Conservation (phyloP, 495 filamentous ascomycete genomes). For the Bryoglossum gracile region DNA sequence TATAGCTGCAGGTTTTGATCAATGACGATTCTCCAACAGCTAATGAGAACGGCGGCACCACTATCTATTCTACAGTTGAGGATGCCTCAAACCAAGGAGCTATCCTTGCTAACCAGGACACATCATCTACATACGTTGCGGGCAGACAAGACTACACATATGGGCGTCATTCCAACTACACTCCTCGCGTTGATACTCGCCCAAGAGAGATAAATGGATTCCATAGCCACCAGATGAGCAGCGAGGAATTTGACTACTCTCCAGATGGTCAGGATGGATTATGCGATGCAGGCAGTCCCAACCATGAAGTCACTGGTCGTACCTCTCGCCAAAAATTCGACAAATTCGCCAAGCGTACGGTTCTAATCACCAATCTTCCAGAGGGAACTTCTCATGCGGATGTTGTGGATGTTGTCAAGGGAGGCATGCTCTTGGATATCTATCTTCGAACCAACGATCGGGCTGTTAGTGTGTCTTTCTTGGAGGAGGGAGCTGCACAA, state of each 20-base stretch:
- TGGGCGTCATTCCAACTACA: slow-evolving; percentile 19
- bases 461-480: slow-evolving; percentile 62
- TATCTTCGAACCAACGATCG: slow-evolving; percentile 57
- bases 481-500: slow-evolving; percentile 53
- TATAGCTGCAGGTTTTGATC: slow-evolving; percentile 42
- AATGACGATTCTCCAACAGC: slow-evolving; percentile 36
- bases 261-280: slow-evolving; percentile 30
- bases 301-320: slow-evolving; percentile 29
- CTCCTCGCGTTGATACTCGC: slow-evolving; percentile 10
- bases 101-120: slow-evolving; percentile 4
- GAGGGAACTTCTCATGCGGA: slow-evolving; percentile 60
- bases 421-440: slow-evolving; percentile 64
- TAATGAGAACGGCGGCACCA: slow-evolving; percentile 18
- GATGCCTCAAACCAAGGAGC: slow-evolving; percentile 26
- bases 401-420: slow-evolving; percentile 56
- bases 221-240: slow-evolving; percentile 9
- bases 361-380: slow-evolving; percentile 55
- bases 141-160: slow-evolving; percentile 17
- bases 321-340: slow-evolving; percentile 27
- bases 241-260: slow-evolving; percentile 20
- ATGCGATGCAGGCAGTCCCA: slow-evolving; percentile 33
- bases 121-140: neutral
- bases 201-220: slow-evolving; percentile 20
- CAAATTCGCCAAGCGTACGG: slow-evolving; percentile 49
- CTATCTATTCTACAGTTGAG: slow-evolving; percentile 17